A percentile compares a stretch with the other conserved stretches of the same genome.
These are phyloP conservation scores for Amanita rubescens DNA, from an alignment of 768 basidiomycete genomes.

Conservation along the genomic window DNA sequence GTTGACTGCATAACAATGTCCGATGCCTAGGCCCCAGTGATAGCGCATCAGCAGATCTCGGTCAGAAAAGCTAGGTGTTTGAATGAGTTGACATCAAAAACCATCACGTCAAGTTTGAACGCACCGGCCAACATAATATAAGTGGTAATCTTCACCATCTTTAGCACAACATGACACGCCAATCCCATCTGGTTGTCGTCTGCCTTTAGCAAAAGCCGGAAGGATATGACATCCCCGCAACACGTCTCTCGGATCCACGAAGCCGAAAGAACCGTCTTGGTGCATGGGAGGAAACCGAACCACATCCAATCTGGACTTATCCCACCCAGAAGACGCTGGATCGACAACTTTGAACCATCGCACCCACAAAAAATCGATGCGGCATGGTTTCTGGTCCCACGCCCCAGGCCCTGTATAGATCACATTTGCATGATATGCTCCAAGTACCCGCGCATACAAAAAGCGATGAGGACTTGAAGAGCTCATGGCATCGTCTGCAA, in stretches of 20 bases:
- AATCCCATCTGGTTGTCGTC: conserved; percentile 12
- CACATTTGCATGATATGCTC: conserved; percentile 20
- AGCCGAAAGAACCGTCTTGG: conserved; percentile 29
- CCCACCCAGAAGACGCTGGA: conserved; percentile 13
- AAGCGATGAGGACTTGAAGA: conserved; percentile 14
- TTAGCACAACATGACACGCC: conserved; percentile 5
- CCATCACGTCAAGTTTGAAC: conserved; percentile 4
- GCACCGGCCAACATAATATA: conserved; percentile 29
- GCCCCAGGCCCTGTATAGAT: conserved; percentile 7
- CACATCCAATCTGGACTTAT: conserved; percentile 16
- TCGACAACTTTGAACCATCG: conserved; percentile 15
- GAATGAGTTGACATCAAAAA: background rate
- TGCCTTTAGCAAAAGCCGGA: conserved; percentile 24
- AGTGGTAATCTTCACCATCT: conserved; percentile 20
- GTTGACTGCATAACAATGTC: background rate
- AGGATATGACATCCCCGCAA: conserved; percentile 32
- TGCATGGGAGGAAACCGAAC: conserved; percentile 24
- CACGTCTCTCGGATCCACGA: conserved; percentile 33
- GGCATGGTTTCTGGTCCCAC: conserved; percentile 5
- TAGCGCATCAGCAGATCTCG: no score
- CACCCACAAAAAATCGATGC: conserved; percentile 25
- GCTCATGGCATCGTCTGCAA: conserved; percentile 7
- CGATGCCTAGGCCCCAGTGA: background rate
- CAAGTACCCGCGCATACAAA: conserved; percentile 22
- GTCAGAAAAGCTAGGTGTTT: background rate